Evolutionary conservation across 306 rosid genomes (phyloP).

Genomic region (Urtica urens): DNA sequence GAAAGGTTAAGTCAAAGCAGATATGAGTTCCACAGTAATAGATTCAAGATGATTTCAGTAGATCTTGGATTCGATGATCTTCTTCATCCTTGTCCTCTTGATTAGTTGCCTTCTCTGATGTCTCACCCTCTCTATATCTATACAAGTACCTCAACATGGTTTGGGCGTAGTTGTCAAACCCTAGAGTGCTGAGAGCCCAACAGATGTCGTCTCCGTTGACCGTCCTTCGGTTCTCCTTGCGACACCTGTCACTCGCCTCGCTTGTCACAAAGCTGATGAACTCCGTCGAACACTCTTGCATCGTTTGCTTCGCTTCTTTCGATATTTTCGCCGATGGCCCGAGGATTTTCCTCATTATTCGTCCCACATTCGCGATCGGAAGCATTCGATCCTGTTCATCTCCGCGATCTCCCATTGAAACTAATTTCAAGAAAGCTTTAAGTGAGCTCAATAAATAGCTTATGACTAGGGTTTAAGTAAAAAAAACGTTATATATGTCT

Average conservation of each 20-base stretch:
- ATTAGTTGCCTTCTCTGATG: no score
- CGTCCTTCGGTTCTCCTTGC: slow-evolving; percentile 77
- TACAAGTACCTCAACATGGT: slow-evolving; percentile 39
- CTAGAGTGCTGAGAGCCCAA: slow-evolving; percentile 70
- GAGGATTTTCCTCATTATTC: slow-evolving; percentile 64
- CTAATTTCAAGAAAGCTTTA: no score
- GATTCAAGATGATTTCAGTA: no score
- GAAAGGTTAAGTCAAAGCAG: no score
- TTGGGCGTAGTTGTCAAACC: slow-evolving; percentile 70
- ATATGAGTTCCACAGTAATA: no score
- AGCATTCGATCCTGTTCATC: slow-evolving; percentile 42
- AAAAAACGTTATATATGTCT: no score
- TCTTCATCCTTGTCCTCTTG: no score
- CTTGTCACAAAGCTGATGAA: slow-evolving; percentile 72
- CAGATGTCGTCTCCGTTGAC: slow-evolving; percentile 79
- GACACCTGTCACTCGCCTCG: slow-evolving; percentile 89
- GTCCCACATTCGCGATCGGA: slow-evolving; percentile 77
- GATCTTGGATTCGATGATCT: no score
- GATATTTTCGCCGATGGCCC: slow-evolving; percentile 64
- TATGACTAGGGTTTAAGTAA: no score
- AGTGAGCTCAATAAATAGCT: no score
- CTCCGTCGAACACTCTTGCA: slow-evolving; percentile 87
- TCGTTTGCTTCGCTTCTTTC: slow-evolving; percentile 56
- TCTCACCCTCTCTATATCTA: slow-evolving; percentile 44
- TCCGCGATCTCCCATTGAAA: slow-evolving; percentile 39